Evolutionary conservation across 345 rosid genomes (phyloP), one percentile per base, ranked within the genome.

Genomic region (Garcia nutans): DNA sequence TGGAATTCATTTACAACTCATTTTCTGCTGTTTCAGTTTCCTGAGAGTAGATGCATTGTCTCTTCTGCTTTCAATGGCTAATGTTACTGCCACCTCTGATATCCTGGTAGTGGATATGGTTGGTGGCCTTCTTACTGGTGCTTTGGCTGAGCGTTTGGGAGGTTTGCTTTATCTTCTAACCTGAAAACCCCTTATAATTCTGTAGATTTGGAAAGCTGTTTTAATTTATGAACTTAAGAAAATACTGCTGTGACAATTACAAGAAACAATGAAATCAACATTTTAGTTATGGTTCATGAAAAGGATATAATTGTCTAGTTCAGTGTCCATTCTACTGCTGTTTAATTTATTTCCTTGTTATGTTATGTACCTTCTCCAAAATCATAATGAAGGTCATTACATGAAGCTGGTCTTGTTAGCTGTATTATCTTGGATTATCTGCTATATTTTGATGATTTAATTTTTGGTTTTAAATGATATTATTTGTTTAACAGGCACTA

Each of bases 111-210:
- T 89, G 70, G 99, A 96, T 87, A 87, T 86, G 92, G 90, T 92
- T 81, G 98, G 97, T 78, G 99, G 98, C 52, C 94, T 96, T 76
- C 77, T 96, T 76, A 88, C 97, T 77, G 98, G 98, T 81, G 98
- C 97, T 54, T 94, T 96, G 73, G 97, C 98, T 65, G 98, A 93
- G 78, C 88, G 97, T 57, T 82, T 91, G 83, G 98, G 98, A 84
- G 98, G 98, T 93, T 74, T 58, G 74, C 8, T 22, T 22, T 47
- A 24, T 74, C 63, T 50, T 66, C 45, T 47, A 67, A 8, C 72
- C 31, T 33, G 42, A 6, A 31, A 50, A 47, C 20, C 63, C 42
- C 28, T 70, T 70, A 0, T 0, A 45, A 3, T 61, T 41, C 31
- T 62, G 26, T 61, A 12, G 58, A 70, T 70, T 66, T 24, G 56